Conservation (phyloP, 2,329 filamentous ascomycete species). For the Aspergillus thermomutatus region DNA sequence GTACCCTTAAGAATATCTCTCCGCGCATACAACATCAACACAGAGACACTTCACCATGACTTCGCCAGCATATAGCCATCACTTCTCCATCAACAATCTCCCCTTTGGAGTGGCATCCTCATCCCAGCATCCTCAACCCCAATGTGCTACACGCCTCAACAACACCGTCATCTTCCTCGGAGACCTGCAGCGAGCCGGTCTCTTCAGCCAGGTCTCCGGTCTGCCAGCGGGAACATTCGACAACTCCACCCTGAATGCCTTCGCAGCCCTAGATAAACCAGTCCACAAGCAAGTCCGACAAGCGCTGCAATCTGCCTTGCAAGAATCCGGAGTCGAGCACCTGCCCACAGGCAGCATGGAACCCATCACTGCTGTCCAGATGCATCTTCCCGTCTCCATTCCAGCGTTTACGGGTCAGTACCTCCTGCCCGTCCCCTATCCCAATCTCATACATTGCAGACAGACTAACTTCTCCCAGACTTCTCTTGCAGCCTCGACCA, state of each 20-base stretch:
- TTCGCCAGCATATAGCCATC: slow-evolving; percentile 17
- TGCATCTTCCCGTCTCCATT: slow-evolving; percentile 56
- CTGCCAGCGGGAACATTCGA: slow-evolving; percentile 26
- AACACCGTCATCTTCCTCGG: slow-evolving; percentile 53
- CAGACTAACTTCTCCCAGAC: slow-evolving; percentile 32
- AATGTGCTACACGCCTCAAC: slow-evolving; percentile 50
- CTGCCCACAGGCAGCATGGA: slow-evolving; percentile 18
- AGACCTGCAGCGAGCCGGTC: slow-evolving; percentile 33
- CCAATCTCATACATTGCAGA: slow-evolving; percentile 38
- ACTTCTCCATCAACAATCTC: slow-evolving; percentile 52
- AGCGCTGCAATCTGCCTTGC: slow-evolving; percentile 30
- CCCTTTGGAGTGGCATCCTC: slow-evolving; percentile 54
- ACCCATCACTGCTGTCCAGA: slow-evolving; percentile 38
- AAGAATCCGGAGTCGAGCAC: slow-evolving; percentile 1
- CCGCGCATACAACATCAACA: neutral
- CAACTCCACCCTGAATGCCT: slow-evolving; percentile 46
- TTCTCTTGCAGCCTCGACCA: slow-evolving; percentile 38
- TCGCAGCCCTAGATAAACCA: slow-evolving; percentile 45
- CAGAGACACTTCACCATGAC: slow-evolving; percentile 13
- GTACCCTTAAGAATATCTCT: no score
- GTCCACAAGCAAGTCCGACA: slow-evolving; percentile 39
- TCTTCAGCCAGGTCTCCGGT: no score
- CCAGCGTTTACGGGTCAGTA: slow-evolving; percentile 58
- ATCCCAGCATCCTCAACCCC: slow-evolving; percentile 31
- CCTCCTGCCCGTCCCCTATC: slow-evolving; percentile 52